Evolutionary conservation across 1,139 yeast genomes (phyloP).

Genomic region (Yamadazyma conglobata): DNA sequence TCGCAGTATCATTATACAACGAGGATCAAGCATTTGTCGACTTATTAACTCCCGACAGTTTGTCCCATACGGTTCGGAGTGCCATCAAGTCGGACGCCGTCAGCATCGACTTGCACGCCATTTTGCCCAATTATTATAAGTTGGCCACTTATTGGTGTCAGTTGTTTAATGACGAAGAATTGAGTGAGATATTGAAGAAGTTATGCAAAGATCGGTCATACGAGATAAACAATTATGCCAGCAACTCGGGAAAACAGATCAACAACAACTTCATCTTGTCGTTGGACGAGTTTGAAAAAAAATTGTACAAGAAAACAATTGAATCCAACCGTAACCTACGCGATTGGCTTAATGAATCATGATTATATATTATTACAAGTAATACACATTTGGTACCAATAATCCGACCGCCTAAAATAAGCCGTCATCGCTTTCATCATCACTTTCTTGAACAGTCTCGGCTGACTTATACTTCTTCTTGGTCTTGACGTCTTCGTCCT

Average conservation of each 20-base stretch:
- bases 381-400: neutral
- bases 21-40: slow-evolving; percentile 58
- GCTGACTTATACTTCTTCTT: slow-evolving; percentile 19
- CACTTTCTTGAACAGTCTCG: slow-evolving; percentile 32
- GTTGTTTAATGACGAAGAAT: slow-evolving; percentile 63
- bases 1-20: slow-evolving; percentile 54
- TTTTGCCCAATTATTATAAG: slow-evolving; percentile 63
- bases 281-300: slow-evolving; percentile 73
- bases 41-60: slow-evolving; percentile 64
- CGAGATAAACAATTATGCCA: slow-evolving; percentile 70
- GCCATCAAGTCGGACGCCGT: slow-evolving; percentile 78
- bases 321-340: slow-evolving; percentile 62
- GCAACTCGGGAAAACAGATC: slow-evolving; percentile 44
- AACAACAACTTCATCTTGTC: slow-evolving; percentile 54
- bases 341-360: slow-evolving; percentile 45
- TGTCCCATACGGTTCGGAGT: slow-evolving; percentile 62
- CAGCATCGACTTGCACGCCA: slow-evolving; percentile 64
- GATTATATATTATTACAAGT: neutral
- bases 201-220: slow-evolving; percentile 64
- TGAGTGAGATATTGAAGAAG: slow-evolving; percentile 50
- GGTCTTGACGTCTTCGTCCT: slow-evolving; percentile 20
- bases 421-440: slow-evolving; percentile 32
- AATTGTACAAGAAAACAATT: slow-evolving; percentile 55
- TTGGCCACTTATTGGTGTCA: slow-evolving; percentile 73
- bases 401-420: slow-evolving; percentile 8